phyloP scores from a whole-genome alignment of 2,329 filamentous ascomycete species.

The Xylaria sp. region DNA sequence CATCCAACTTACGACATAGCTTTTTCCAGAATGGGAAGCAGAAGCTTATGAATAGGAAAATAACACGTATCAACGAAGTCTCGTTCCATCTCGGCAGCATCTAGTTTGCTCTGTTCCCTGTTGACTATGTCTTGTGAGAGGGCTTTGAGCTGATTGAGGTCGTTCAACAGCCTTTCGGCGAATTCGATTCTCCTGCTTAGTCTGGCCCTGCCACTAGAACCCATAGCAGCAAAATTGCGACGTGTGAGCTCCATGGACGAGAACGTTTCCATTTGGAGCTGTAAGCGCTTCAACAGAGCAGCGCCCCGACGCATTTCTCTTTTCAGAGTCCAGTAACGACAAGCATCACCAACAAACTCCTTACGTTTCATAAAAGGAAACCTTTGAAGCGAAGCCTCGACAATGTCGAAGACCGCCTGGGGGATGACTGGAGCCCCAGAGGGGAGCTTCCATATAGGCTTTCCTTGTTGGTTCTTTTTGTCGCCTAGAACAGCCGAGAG shows the following conservation, averaged over 20 bases:
- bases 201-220: constrained; percentile 70
- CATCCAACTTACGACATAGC: constrained; percentile 65
- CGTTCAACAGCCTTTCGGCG: constrained; percentile 65
- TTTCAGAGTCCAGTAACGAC: constrained; percentile 97
- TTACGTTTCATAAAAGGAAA: constrained; percentile 80
- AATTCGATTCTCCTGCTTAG: constrained; percentile 84
- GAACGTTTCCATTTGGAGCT: constrained; percentile 93
- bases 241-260: constrained; percentile 96
- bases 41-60: constrained; percentile 75
- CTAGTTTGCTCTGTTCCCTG: constrained; percentile 72
- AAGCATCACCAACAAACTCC: constrained; percentile 87
- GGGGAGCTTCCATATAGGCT: constrained; percentile 82
- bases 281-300: constrained; percentile 83
- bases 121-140: constrained; percentile 67
- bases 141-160: constrained; percentile 69
- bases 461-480: constrained; percentile 64
- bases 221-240: constrained; percentile 94
- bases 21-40: constrained; percentile 73
- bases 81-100: constrained; percentile 68
- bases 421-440: constrained; percentile 94
- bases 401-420: constrained; percentile 76
- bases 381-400: constrained; percentile 74
- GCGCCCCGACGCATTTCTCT: constrained; percentile 87
- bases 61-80: constrained; percentile 84
- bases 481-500: constrained; percentile 69